Base-by-base conservation (phyloP, 2,329 filamentous ascomycete genomes). In the Pseudopithomyces chartarum region DNA sequence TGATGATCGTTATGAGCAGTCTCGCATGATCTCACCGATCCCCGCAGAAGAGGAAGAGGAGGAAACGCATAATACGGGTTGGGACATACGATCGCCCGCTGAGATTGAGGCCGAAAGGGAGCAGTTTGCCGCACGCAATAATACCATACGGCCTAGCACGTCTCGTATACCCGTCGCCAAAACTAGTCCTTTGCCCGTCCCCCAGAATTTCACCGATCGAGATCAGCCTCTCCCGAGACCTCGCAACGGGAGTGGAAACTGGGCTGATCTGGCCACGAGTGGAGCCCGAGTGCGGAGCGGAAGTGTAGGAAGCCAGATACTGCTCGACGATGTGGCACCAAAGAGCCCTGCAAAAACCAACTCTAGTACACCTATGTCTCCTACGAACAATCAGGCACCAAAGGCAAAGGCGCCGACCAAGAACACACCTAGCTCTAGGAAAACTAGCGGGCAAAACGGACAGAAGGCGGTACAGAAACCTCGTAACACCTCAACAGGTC, bases 141-240 rank as follows among this genome's bases (percentile, higher is more conserved):
- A 83, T 77, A 85, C 81, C 46, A 66, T 68, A 38, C 69, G 79
- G 54, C 79, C 79, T 29, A 79, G 85, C 78, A 79, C 84, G 3
- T 97, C 94, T 43, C 87, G 91, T 52, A 97, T 99, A 71, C 95
- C 95, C 1, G 83, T 98, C 36, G 87, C 92, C 29, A 93, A 91
- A 67, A 80, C 85, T 13, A 97, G 91, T 71, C 90, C 90, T 2
- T 84, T 87, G 19, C 92, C 92, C 11, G 88, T 96, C 56, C 85
- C 90, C 1, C 75, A 84, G 50, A 86, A 89, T 48, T 86, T 88
- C 61, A 81, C 91, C 44, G 92, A 94, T 63, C 86, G 92, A 61
- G 89, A 92, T 65, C 87, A 85, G 22, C 87, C 87, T 20, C 80
- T 89, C 43, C 79, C 83, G 53, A 85, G 92, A 56, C 84, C 81